Evolutionary conservation across 2,329 filamentous ascomycete species (phyloP).

Genomic region (Cercospora sp.): DNA sequence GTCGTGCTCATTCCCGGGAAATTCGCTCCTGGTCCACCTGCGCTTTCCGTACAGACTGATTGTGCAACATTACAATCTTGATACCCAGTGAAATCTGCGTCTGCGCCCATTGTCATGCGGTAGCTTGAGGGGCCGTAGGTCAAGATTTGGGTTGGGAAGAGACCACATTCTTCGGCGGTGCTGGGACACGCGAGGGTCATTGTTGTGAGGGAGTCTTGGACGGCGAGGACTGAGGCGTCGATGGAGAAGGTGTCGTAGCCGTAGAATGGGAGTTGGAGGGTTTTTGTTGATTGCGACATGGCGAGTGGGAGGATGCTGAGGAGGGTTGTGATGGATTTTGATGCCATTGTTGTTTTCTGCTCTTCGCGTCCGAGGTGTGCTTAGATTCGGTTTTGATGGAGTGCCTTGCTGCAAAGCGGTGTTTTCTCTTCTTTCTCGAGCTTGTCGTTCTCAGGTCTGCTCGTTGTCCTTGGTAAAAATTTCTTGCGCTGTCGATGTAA

Average conservation of each 20-base stretch:
- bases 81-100: slow-evolving; percentile 22
- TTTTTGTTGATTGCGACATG: slow-evolving; percentile 8
- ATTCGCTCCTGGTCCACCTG: slow-evolving; percentile 25
- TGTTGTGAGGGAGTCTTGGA: slow-evolving; percentile 21
- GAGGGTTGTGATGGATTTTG: background rate
- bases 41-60: slow-evolving; percentile 23
- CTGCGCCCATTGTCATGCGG: slow-evolving; percentile 25
- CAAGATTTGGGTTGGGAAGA: slow-evolving; percentile 28
- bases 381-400: background rate
- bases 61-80: slow-evolving; percentile 22
- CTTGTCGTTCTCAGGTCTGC: too few relatives aligned
- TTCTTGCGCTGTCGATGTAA: background rate
- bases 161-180: slow-evolving; percentile 28
- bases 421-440: background rate
- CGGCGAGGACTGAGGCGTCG: slow-evolving; percentile 25
- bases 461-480: background rate
- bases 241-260: slow-evolving; percentile 28
- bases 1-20: slow-evolving; percentile 25
- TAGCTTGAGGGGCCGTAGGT: slow-evolving; percentile 28
- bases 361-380: background rate
- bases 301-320: background rate
- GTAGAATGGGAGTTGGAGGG: slow-evolving; percentile 27
- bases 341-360: background rate
- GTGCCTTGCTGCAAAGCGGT: background rate
- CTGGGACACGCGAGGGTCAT: slow-evolving; percentile 24